Evolutionary conservation across 768 basidiomycete species (phyloP), one percentile per base, ranked within the genome.

Genomic region (Megacollybia marginata): DNA sequence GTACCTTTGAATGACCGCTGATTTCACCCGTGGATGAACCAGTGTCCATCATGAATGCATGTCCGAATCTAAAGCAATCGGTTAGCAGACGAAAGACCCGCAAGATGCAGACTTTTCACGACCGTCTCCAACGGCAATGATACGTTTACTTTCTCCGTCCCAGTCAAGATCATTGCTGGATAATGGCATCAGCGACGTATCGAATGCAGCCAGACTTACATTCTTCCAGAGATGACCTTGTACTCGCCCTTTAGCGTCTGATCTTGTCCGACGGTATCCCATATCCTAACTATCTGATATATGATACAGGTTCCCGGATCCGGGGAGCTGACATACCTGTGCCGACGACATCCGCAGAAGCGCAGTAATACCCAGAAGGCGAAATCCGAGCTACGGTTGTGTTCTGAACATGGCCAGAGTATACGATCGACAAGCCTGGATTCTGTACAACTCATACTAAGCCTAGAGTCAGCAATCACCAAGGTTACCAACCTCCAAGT

Each of bases 131-230:
- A 90, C 94, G 7, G 86, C 90, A 45, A 97, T 88, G 50, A 98
- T 87, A n/a, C 95, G 79, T 64, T 96, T 95, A 61, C 88, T 91
- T 65, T 97, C 95, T 1, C 88, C 88, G 59, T 97, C 95, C 95
- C 95, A 98, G 10, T 85, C 86, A 18, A 98, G 78, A 67, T 97
- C 95, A 57, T 93, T 93, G 55, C 93, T 92, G 55, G 13, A 49
- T 10, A 15, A 42, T n/a, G n/a, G n/a, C n/a, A n/a, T n/a, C n/a
- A 47, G 42, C 15, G 42, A 9, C 40, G 44, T 35, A 2, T 19
- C 38, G 11, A 42, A 28, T 15, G 19, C 12, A 42, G 42, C 44
- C 32, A 32, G 9, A 69, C 79, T 52, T 62, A 91, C 89, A 92
- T 75, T 47, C 74, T 75, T 2, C 88, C 90, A 8, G 82, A 76